A percentile compares a stretch with the other conserved stretches of the same genome.
phyloP scores from a whole-genome alignment of 2,329 filamentous ascomycete species.

The Sphaerulina populicola region DNA sequence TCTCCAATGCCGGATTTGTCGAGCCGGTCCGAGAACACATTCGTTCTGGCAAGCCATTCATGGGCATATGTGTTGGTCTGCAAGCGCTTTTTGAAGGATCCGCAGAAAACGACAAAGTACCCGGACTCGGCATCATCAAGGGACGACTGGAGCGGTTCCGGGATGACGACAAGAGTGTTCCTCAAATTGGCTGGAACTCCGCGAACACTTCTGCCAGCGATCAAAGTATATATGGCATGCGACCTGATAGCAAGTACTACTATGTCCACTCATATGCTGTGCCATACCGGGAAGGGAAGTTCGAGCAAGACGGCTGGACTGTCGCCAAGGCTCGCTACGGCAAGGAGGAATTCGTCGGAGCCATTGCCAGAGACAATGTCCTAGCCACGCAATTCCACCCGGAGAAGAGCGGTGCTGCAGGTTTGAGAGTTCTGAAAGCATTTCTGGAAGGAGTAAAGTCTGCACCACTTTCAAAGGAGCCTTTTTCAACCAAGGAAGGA shows the following conservation, averaged over 20 bases:
- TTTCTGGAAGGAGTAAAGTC: conserved; percentile 69
- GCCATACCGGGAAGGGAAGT: conserved; percentile 61
- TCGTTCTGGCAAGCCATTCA: conserved; percentile 85
- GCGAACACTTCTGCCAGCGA: conserved; percentile 54
- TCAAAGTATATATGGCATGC: conserved; percentile 66
- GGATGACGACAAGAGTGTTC: conserved; percentile 74
- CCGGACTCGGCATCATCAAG: conserved; percentile 69
- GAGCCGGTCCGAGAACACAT: conserved; percentile 78
- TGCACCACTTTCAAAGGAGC: conserved; percentile 43
- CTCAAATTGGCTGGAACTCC: conserved; percentile 98
- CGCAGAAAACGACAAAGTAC: conserved; percentile 61
- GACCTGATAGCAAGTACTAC: conserved; percentile 86
- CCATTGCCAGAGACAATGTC: conserved; percentile 74
- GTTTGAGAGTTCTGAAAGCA: conserved; percentile 71
- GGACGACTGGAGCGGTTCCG: conserved; percentile 67
- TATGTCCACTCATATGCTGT: conserved; percentile 94
- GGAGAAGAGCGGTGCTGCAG: conserved; percentile 89
- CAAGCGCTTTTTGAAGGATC: conserved; percentile 86
- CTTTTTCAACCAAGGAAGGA: conserved; percentile 48
- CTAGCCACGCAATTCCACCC: conserved; percentile 95
- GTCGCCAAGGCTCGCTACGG: conserved; percentile 89
- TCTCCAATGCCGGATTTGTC: conserved; percentile 72
- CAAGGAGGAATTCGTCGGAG: conserved; percentile 81
- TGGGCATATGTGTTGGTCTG: conserved; percentile 92
- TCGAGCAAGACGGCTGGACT: conserved; percentile 78